Percentiles rank a stretch among this genome's conserved stretches.
Evolutionary conservation across 1,284 basidiomycete genomes (phyloP).

Genomic region (Gymnopus androsaceus): DNA sequence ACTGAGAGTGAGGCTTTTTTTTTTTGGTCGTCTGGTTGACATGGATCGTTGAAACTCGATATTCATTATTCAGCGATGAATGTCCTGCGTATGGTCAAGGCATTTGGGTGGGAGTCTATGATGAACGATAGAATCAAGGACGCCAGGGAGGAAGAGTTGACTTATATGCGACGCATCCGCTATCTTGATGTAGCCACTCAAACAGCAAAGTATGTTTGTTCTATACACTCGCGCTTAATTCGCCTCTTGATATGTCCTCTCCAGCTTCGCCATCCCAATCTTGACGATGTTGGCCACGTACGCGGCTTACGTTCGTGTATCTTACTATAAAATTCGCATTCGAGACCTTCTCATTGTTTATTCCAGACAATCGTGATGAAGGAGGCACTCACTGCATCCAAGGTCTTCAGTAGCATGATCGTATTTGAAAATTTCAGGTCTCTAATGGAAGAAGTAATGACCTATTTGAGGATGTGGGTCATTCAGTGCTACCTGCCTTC

Average conservation of each 20-base stretch:
- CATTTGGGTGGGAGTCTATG: slow-evolving; percentile 70
- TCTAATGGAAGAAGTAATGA: slow-evolving; percentile 1
- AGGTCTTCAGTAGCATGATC: slow-evolving; percentile 23
- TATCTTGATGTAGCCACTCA: slow-evolving; percentile 31
- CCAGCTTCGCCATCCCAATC: background rate
- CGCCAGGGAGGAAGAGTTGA: slow-evolving; percentile 59
- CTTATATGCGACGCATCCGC: slow-evolving; percentile 44
- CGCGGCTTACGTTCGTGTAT: background rate
- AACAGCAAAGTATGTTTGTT: background rate
- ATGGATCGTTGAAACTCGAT: too few relatives aligned
- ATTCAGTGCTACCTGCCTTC: background rate
- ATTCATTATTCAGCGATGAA: slow-evolving; percentile 47
- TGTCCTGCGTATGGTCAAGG: slow-evolving; percentile 65
- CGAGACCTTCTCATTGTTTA: background rate
- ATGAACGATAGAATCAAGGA: slow-evolving; percentile 50
- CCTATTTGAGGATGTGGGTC: background rate
- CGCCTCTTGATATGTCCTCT: background rate
- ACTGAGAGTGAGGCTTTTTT: slow-evolving; percentile 39
- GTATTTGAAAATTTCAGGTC: slow-evolving; percentile 27
- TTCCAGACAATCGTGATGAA: slow-evolving; percentile 43
- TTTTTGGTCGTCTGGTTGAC: background rate
- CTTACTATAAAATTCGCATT: background rate
- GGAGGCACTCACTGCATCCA: slow-evolving; percentile 21
- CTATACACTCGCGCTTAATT: background rate
- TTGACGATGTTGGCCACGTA: background rate